Evolutionary conservation across 352 stramenopile genomes (phyloP), one percentile per base, ranked within the genome.

Genomic region (Pythium rishiriense): DNA sequence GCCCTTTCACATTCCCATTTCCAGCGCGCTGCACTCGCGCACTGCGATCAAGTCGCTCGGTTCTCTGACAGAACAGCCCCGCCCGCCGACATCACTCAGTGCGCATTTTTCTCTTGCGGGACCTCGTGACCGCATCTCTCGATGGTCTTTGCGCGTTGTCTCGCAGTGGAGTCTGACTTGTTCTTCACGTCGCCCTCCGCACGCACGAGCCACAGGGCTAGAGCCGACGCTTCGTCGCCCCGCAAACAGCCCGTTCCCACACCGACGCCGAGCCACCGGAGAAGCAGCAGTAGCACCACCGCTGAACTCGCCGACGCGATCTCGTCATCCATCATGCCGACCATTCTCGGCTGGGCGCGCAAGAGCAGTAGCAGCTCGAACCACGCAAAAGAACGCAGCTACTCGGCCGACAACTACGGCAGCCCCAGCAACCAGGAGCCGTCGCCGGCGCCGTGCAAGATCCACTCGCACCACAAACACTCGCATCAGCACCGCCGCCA

Each of bases 141-240:
- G 42, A 70, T 70, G 63, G 52, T 62, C 41, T 70, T 70, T 70
- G 63, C 39, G 56, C 47, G 63, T 31, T 65, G 63, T n/a, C 47
- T 61, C 24, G 50, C 35, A 11, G 63, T 55, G 26, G 63, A 70
- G 41, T 65, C 63, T 21, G 63, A 70, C 55, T n/a, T 70, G 14
- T 61, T 70, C 55, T 70, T 64, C 48, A 14, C 55, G 19, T 56
- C 63, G 0, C 24, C 49, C 24, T 47, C 56, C 21, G 42, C 42
- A 12, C 63, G 63, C 56, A 58, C 48, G 24, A 54, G 35, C 24
- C 47, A 59, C 48, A 69, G 62, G 47, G 56, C 26, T 12, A 25
- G 54, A 24, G 62, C 29, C 19, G 47, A 15, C 28, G 21, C 53
- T n/a, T 19, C 37, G 14, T 19, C 37, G 14, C 37, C 19, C 37